Evolutionary conservation across 73 alveolate species (phyloP).

Genomic region (Paramecium sexaurelia): DNA sequence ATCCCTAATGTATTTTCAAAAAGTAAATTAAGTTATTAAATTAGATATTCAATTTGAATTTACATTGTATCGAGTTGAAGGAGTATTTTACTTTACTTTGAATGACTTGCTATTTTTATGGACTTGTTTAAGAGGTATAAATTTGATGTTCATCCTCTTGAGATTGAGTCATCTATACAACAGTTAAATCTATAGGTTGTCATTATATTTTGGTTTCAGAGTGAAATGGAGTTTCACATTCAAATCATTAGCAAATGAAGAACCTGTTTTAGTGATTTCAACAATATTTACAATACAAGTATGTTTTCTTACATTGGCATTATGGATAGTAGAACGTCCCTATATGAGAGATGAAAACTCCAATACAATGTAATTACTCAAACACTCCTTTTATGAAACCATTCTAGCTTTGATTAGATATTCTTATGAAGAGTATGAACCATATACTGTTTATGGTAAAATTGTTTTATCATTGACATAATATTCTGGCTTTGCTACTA

Average conservation of each 20-base stretch:
- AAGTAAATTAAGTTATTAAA: not conserved
- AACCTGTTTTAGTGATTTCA: not conserved
- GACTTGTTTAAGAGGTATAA: not conserved
- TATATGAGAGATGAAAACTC: not conserved
- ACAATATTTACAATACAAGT: not conserved
- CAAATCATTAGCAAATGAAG: not conserved
- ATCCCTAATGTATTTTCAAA: constrained; percentile 8
- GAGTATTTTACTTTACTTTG: not conserved
- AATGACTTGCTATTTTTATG: not conserved
- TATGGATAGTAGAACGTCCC: constrained; percentile 19
- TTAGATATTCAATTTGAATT: not conserved
- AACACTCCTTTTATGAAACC: not conserved
- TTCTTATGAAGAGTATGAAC: constrained; percentile 8
- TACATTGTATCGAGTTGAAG: not conserved
- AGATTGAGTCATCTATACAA: not conserved
- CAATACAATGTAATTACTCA: not conserved
- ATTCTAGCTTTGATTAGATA: not conserved
- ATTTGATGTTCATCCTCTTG: not conserved
- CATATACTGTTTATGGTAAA: constrained; percentile 1
- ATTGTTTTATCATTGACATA: not conserved
- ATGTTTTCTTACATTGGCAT: not conserved
- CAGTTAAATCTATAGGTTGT: not conserved
- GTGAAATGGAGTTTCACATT: constrained; percentile 25
- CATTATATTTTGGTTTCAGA: not conserved
- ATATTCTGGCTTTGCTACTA: constrained; percentile 28